Evolutionary conservation across 495 filamentous ascomycete species (phyloP).

Genomic region (Aspergillus olivimuriae): DNA sequence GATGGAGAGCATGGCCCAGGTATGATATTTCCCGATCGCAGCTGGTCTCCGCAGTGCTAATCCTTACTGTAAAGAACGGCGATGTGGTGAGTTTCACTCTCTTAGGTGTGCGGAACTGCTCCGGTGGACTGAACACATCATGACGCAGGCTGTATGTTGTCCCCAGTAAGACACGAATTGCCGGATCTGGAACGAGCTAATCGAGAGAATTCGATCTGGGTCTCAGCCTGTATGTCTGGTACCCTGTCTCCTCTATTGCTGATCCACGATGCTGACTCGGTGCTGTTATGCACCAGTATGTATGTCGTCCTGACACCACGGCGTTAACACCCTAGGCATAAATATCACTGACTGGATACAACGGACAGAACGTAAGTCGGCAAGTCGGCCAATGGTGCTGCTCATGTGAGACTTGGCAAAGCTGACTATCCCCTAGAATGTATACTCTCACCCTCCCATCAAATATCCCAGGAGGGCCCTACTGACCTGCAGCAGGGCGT

Average conservation of each 20-base stretch:
- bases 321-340: background rate
- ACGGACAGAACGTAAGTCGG: constrained; percentile 3
- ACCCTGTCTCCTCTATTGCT: background rate
- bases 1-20: background rate
- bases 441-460: background rate
- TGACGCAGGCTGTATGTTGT: constrained; percentile 6
- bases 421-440: background rate
- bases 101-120: background rate
- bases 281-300: background rate
- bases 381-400: background rate
- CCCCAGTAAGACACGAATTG: too few species aligned
- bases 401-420: constrained; percentile 1
- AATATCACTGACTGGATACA: background rate
- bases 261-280: background rate
- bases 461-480: background rate
- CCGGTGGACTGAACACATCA: background rate
- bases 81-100: constrained; percentile 8
- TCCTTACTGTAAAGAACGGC: constrained; percentile 7
- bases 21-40: background rate
- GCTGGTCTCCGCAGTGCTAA: background rate
- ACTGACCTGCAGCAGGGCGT: constrained; percentile 1
- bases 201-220: background rate
- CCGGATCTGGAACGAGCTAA: background rate
- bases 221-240: constrained; percentile 3
- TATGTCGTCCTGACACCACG: background rate